These are phyloP conservation scores for Penicillium antarcticum DNA, from an alignment of 495 filamentous ascomycete species.

Conservation along the genomic window DNA sequence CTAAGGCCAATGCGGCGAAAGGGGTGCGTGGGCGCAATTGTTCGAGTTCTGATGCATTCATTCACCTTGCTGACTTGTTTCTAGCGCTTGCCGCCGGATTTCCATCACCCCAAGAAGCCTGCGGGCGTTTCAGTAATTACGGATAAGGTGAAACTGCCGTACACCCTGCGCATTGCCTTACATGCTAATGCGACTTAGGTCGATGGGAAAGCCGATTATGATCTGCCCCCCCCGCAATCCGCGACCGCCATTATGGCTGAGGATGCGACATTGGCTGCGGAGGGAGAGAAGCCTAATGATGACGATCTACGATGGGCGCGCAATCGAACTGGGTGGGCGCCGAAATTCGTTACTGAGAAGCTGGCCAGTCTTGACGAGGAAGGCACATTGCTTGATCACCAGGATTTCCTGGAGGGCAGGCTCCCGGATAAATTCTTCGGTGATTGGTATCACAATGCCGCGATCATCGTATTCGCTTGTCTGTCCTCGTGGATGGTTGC, in stretches of 20 bases:
- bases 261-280: conserved; percentile 42
- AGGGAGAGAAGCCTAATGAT: conserved; percentile 40
- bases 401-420: conserved; percentile 79
- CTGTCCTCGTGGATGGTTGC: conserved; percentile 88
- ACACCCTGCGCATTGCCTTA: neutral
- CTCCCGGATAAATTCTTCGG: conserved; percentile 90
- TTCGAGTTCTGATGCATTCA: neutral
- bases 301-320: conserved; percentile 66
- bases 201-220: conserved; percentile 67
- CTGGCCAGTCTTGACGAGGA: conserved; percentile 49
- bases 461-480: conserved; percentile 87
- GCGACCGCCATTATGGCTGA: conserved; percentile 55
- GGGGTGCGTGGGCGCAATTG: conserved; percentile 55
- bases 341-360: conserved; percentile 64
- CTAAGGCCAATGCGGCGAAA: conserved; percentile 76
- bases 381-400: conserved; percentile 76
- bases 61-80: conserved; percentile 15
- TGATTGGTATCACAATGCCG: conserved; percentile 98
- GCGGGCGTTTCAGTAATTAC: conserved; percentile 67
- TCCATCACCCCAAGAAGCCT: conserved; percentile 62
- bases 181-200: conserved; percentile 38
- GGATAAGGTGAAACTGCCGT: conserved; percentile 54
- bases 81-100: conserved; percentile 58
- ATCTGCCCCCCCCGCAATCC: conserved; percentile 72
- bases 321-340: conserved; percentile 81